Base-by-base conservation (phyloP, 495 filamentous ascomycete species). In the Aspergillus sclerotioniger region DNA sequence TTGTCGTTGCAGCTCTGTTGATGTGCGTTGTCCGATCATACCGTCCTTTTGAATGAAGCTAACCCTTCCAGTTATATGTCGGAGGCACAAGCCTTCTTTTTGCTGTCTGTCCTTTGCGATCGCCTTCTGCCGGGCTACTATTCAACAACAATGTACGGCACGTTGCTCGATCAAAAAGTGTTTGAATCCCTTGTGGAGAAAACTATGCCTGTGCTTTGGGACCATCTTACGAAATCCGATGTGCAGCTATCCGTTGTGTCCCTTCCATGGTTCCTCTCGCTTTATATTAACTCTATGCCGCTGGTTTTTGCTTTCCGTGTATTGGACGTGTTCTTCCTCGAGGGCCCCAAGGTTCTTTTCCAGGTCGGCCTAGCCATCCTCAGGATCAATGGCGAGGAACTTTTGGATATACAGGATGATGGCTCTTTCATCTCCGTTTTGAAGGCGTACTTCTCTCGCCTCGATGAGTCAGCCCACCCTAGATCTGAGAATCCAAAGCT, bases 241-340 rank as follows among this genome's bases (percentile, higher is more conserved):
- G 92, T 98, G 19, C 94, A 98, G 73, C 86, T 98, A n/a, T 98
- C 95, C 0, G 94, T 98, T 31, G 95, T 98, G 8, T 97, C 93
- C 29, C 80, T 98, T 8, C 94, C 94, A 16, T 98, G 94, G 94
- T 98, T 98, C 66, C 82, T 98, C 20, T 97, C 92, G 7, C 81
- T 98, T 6, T 98, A 98, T 68, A 96, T 98, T 77, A 98, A 98
- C 77, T 97, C 92, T 0, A 98, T 98, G 93, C 94, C 94, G 6
- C 77, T 98, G 0, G 90, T 96, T 4, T 98, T 98, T 70, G 94
- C 94, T 29, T 97, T 97, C 72, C 83, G 94, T 35, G 94, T 98
- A 19, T 70, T 98, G 47, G 94, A 98, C 68, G 92, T 98, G 50
- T 98, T 98, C 76, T 98, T 98, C 73, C 82, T 98, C 45, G 94